phyloP scores from a whole-genome alignment of 108 stramenopile genomes.

The Hondaea fermentalgiana region DNA sequence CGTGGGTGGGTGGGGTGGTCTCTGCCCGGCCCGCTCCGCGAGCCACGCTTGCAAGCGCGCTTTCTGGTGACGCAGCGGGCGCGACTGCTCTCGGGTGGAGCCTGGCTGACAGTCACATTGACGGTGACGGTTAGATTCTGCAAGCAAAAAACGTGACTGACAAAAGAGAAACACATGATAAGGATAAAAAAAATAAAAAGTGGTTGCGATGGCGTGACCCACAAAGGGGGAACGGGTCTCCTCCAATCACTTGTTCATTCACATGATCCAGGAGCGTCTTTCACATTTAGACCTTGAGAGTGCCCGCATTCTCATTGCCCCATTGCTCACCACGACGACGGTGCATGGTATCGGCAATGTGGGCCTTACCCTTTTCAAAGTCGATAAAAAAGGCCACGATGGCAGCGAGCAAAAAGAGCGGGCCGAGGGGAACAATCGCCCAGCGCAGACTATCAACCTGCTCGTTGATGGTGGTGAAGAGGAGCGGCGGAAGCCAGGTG shows the following conservation, averaged over 20 bases:
- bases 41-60: too few relatives aligned
- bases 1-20: too few relatives aligned
- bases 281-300: neutral
- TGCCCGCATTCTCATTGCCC: neutral
- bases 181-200: too few relatives aligned
- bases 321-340: neutral
- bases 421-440: neutral
- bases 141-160: too few relatives aligned
- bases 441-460: neutral
- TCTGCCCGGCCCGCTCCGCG: too few relatives aligned
- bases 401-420: neutral
- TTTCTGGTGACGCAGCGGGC: too few relatives aligned
- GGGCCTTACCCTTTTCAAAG: neutral
- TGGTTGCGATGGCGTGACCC: too few relatives aligned
- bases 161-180: too few relatives aligned
- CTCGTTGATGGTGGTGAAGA: slow-evolving; percentile 14
- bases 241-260: neutral
- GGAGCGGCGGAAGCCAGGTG: neutral
- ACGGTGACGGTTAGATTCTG: too few relatives aligned
- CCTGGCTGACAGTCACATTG: too few relatives aligned
- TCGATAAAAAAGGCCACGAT: neutral
- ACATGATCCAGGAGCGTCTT: neutral
- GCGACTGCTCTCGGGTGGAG: too few relatives aligned
- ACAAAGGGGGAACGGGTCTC: neutral
- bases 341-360: neutral